phyloP scores from a whole-genome alignment of 345 rosid species.

The Brassica carinata region DNA sequence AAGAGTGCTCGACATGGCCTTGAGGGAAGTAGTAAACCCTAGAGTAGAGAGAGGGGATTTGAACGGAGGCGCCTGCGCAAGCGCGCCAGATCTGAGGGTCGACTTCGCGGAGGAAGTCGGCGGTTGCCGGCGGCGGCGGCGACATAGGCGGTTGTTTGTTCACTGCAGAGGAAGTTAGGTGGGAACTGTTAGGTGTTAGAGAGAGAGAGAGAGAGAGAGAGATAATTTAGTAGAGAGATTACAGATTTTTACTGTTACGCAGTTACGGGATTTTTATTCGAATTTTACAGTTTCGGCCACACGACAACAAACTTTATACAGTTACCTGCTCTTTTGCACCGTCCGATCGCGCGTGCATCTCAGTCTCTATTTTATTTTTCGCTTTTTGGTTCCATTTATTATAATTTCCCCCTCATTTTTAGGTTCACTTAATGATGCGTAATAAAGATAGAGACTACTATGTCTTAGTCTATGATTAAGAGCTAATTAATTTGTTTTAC shows the following conservation, averaged over 20 bases:
- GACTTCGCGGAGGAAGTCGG: slow-evolving; percentile 46
- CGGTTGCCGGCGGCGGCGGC: slow-evolving; percentile 30
- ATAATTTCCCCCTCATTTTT: neutral
- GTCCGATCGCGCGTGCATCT: slow-evolving; percentile 31
- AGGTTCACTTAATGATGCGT: neutral
- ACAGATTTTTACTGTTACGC: slow-evolving; percentile 36
- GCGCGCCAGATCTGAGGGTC: slow-evolving; percentile 77
- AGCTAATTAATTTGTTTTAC: neutral
- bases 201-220: slow-evolving; percentile 29
- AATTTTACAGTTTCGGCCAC: slow-evolving; percentile 30
- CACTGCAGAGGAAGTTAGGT: slow-evolving; percentile 19
- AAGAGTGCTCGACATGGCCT: slow-evolving; percentile 76
- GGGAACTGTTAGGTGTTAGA: slow-evolving; percentile 26
- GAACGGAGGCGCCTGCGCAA: slow-evolving; percentile 73
- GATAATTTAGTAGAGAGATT: slow-evolving; percentile 8
- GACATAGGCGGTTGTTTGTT: slow-evolving; percentile 43
- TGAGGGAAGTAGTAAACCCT: slow-evolving; percentile 89
- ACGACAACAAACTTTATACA: slow-evolving; percentile 24
- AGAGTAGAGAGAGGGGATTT: slow-evolving; percentile 57
- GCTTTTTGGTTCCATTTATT: neutral
- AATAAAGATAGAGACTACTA: neutral
- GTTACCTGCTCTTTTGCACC: slow-evolving; percentile 6
- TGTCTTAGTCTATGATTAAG: neutral
- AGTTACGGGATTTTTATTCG: slow-evolving; percentile 2
- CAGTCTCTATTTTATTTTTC: neutral